Evolutionary conservation across 2,329 filamentous ascomycete species (phyloP), one percentile per base, ranked within the genome.

Genomic region (Trichoderma sp.): DNA sequence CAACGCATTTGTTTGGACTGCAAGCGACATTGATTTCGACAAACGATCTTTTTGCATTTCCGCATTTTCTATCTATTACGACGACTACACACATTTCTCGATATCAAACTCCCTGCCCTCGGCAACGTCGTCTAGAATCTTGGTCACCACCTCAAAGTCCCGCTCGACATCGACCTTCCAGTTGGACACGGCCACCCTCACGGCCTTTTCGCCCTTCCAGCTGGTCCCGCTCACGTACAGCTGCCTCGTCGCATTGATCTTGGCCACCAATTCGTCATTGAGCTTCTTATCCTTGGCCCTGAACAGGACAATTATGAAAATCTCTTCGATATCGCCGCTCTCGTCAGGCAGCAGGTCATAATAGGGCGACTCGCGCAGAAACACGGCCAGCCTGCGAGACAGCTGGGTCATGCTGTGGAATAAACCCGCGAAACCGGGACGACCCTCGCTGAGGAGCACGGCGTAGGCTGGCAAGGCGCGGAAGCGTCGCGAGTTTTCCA

Each of bases 401-500:
- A 97, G 82, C 3, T 80, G 77, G 28, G 93, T 88, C 79, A 97
- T 93, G 28, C 86, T 83, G 67, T 85, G 81, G 5, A 97, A 79
- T 78, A 97, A 89, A 1, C 82, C 79, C 0, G 82, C 80, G 69
- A 96, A 86, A 0, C 92, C 93, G 0, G 81, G 74, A 1, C 81
- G 81, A 0, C 94, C 94, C 71, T 95, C 90, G 54, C 90, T 89
- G 21, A 89, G 75, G 2, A 97, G 82, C 0, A 89, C 90, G 12
- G 92, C 88, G 73, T 97, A 97, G 9, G 92, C 90, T 0, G 94
- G 93, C n/a, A 97, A 80, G 0, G 93, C 93, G 61, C 94, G 87
- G 80, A 97, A 96, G 6, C 93, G 89, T 45, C 93, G 87, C 2
- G 93, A 97, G 77, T 97, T 97, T 72, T 97, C 93, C 21, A 97